A percentile compares a stretch with the other conserved stretches of the same genome.
These are phyloP conservation scores for Nannochloropsis granulata DNA, from an alignment of 108 stramenopile species.

Conservation along the genomic window DNA sequence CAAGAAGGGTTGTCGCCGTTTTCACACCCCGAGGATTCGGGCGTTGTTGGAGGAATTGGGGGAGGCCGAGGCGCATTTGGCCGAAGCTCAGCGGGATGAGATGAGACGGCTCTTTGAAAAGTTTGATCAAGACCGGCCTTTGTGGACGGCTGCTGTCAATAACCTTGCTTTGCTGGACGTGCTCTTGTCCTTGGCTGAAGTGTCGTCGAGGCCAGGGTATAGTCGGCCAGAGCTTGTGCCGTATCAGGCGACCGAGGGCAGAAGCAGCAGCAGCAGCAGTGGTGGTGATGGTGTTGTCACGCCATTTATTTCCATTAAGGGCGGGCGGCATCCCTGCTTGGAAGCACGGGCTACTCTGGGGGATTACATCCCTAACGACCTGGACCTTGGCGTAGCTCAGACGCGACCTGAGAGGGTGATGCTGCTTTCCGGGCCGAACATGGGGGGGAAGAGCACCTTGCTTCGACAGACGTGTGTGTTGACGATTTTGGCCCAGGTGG, in stretches of 20 bases:
- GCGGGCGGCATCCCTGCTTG: constrained; percentile 88
- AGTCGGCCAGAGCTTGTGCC: constrained; percentile 52
- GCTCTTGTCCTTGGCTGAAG: constrained; percentile 69
- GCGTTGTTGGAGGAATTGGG: constrained; percentile 57
- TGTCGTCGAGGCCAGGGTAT: constrained; percentile 56
- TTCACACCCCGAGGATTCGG: constrained; percentile 57
- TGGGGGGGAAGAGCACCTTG: constrained; percentile 92
- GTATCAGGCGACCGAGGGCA: constrained; percentile 1
- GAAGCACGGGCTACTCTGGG: constrained; percentile 39
- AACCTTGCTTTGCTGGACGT: constrained; percentile 80
- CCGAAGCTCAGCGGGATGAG: constrained; percentile 56
- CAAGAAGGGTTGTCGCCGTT: constrained; percentile 47
- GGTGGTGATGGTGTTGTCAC: background rate
- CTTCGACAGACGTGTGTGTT: constrained; percentile 93
- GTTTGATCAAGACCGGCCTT: constrained; percentile 63
- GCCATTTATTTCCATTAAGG: constrained; percentile 49
- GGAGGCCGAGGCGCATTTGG: constrained; percentile 49
- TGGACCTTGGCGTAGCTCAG: constrained; percentile 29
- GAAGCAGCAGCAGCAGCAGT: background rate
- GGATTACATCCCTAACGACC: constrained; percentile 89
- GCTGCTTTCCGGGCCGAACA: constrained; percentile 89
- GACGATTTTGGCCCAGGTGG: constrained; percentile 86
- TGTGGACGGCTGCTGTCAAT: constrained; percentile 73
- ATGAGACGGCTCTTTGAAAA: constrained; percentile 83
- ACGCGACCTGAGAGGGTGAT: constrained; percentile 40